Evolutionary conservation across 2,329 filamentous ascomycete genomes (phyloP).

Genomic region (Arthrobotrys musiformis): DNA sequence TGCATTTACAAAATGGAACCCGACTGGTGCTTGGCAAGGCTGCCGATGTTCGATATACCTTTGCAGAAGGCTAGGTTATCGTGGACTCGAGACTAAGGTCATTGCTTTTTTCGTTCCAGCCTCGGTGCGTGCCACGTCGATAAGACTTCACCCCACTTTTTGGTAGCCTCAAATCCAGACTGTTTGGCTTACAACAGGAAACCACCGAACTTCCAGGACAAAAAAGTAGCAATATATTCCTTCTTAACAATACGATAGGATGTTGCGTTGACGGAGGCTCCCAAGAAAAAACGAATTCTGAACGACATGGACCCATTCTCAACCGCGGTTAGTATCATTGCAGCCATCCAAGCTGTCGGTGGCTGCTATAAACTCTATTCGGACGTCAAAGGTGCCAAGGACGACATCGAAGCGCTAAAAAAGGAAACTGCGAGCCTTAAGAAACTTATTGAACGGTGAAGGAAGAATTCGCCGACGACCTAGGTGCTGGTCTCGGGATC

Average conservation of each 20-base stretch:
- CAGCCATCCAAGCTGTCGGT: slow-evolving; percentile 9
- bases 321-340: slow-evolving; percentile 21
- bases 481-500: not conserved
- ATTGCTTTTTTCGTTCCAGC: no score
- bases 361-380: slow-evolving; percentile 33
- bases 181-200: not conserved
- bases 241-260: not conserved
- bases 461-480: not conserved
- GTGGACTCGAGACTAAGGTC: no score
- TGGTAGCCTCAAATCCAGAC: no score
- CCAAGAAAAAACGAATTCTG: not conserved
- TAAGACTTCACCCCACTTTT: no score
- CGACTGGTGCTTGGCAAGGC: no score
- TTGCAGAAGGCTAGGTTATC: no score
- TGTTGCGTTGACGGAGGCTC: not conserved
- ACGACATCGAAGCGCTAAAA: slow-evolving; percentile 9
- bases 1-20: no score
- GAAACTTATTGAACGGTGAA: slow-evolving; percentile 5
- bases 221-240: not conserved
- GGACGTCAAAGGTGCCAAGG: slow-evolving; percentile 16
- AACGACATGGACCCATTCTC: slow-evolving; percentile 26
- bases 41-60: no score
- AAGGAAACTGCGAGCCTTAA: slow-evolving; percentile 2
- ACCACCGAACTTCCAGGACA: not conserved
- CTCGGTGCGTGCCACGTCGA: no score